Base-by-base conservation (phyloP, 73 alveolate genomes). In the Paramecium bursaria region DNA sequence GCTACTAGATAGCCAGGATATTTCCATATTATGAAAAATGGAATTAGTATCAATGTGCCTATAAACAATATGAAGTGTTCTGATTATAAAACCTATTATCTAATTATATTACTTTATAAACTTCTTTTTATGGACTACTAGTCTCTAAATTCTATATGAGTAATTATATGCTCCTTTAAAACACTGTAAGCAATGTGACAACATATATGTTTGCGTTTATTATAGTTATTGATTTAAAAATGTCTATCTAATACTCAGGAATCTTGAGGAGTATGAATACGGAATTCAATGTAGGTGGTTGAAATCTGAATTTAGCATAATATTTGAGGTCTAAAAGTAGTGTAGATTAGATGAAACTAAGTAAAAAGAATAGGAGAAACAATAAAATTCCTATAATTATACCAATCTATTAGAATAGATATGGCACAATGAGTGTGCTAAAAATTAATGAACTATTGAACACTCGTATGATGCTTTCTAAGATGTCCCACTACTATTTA, bases 11-110 rank as follows among this genome's bases (percentile, higher is more conserved):
- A 67, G 21, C 33, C 82, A n/a, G 82, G 82, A 17, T 67, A 67
- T 33, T 33, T 33, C 82, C 82, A 67, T 67, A 39, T 67, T 39
- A 67, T 42, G 44, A 67, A 67, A 42, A 67, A 67, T 39, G 82
- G 82, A 9, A 67, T 42, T 35, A 67, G 33, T 23, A 67, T 33
- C 4, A 67, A 23, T 39, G 50, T 67, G 7, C 82, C 82, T 0
- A 31, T 33, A 26, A 67, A 39, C 19, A 39, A 67, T 3, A 67
- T 39, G 46, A 67, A 67, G 15, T 67, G 11, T 19, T 67, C 4
- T 67, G 82, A 67, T 17, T 35, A 3, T 19, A 67, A 67, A 1
- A 26, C 49, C 33, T 39, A 3, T 39, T 7, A 39, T 39, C 2
- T 48, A 48, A 48, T 50, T 30, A 48, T 57, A 67, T 25, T 67